Conservation (phyloP, 148 eudicot genomes). For the Suaeda aralocaspica region DNA sequence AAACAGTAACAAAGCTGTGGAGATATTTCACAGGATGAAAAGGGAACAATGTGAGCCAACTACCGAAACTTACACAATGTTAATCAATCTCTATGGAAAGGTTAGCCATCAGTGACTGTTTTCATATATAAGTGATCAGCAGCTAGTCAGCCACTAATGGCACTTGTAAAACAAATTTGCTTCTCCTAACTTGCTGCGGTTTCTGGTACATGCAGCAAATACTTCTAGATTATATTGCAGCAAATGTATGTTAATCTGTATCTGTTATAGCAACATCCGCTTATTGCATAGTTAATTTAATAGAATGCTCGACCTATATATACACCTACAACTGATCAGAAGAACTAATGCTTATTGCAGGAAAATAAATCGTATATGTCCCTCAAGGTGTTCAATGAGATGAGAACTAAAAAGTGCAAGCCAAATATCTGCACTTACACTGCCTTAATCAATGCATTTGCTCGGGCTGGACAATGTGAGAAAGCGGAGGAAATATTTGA, state of each 20-base stretch:
- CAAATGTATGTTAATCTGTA: too few species aligned
- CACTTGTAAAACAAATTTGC: not conserved
- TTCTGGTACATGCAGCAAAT: too few species aligned
- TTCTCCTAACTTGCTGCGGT: too few species aligned
- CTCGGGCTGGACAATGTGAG: constrained; percentile 87
- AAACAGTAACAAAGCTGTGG: constrained; percentile 50
- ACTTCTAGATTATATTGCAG: too few species aligned
- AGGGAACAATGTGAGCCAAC: constrained; percentile 60
- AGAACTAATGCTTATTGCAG: constrained; percentile 34
- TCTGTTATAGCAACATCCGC: too few species aligned
- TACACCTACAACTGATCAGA: not conserved
- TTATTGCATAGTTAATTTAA: not conserved
- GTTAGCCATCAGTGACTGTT: constrained; percentile 24
- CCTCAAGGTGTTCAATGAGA: constrained; percentile 68
- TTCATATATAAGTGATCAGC: not conserved
- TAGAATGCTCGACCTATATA: not conserved
- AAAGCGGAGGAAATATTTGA: constrained; percentile 90
- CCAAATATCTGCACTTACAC: constrained; percentile 89
- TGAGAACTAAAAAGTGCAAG: constrained; percentile 60
- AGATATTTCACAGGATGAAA: constrained; percentile 71
- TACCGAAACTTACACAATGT: constrained; percentile 75
- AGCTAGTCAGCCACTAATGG: not conserved
- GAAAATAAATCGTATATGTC: constrained; percentile 74
- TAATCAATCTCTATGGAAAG: constrained; percentile 86
- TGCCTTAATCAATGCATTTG: constrained; percentile 79